phyloP scores from a whole-genome alignment of 2,329 filamentous ascomycete genomes.

The Fusarium sp. region DNA sequence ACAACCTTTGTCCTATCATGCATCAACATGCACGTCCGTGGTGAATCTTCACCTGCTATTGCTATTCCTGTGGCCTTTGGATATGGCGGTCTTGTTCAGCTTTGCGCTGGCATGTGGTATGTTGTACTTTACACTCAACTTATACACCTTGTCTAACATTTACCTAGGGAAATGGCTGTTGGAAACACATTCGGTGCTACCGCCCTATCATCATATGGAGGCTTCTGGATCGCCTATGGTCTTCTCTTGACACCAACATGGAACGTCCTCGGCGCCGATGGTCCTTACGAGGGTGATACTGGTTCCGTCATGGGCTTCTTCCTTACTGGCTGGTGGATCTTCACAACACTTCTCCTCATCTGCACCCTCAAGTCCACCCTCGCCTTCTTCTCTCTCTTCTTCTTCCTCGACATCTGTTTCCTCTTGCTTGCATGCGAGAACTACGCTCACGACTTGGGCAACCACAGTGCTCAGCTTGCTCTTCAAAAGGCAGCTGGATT shows the following conservation, averaged over 20 bases:
- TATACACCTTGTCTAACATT: neutral
- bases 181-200: slow-evolving; percentile 89
- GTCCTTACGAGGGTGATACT: slow-evolving; percentile 57
- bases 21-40: slow-evolving; percentile 74
- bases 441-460: slow-evolving; percentile 62
- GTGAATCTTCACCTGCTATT: slow-evolving; percentile 69
- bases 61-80: slow-evolving; percentile 75
- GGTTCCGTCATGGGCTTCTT: slow-evolving; percentile 76
- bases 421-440: slow-evolving; percentile 75
- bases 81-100: slow-evolving; percentile 78
- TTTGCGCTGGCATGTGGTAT: slow-evolving; percentile 88
- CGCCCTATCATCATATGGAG: slow-evolving; percentile 81
- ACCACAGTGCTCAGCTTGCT: slow-evolving; percentile 52
- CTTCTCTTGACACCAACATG: slow-evolving; percentile 77
- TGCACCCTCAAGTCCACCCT: slow-evolving; percentile 81
- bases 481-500: slow-evolving; percentile 77
- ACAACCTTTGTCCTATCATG: slow-evolving; percentile 83
- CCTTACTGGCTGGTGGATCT: slow-evolving; percentile 85
- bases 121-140: slow-evolving; percentile 41
- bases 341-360: slow-evolving; percentile 77
- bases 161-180: slow-evolving; percentile 81
- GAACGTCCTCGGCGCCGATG: slow-evolving; percentile 59
- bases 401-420: slow-evolving; percentile 80
- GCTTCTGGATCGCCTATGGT: slow-evolving; percentile 83
- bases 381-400: slow-evolving; percentile 81